These are phyloP conservation scores for Paramyrothecium roridum DNA, from an alignment of 2,329 filamentous ascomycete species.

Conservation along the genomic window DNA sequence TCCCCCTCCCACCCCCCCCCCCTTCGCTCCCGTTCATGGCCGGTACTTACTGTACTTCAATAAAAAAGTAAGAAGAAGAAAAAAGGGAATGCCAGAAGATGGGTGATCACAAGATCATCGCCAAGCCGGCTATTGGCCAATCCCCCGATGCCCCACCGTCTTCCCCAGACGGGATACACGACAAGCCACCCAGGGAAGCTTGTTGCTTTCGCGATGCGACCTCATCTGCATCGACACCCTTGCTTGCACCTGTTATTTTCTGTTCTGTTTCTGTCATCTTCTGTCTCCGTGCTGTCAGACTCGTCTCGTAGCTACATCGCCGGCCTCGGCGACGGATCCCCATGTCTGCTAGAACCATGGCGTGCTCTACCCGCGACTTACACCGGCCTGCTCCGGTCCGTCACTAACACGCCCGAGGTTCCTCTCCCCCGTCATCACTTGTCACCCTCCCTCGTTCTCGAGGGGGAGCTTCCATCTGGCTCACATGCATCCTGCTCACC, in stretches of 20 bases:
- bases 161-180: not conserved
- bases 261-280: too few species aligned
- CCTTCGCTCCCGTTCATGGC: not conserved
- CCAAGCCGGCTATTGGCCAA: not conserved
- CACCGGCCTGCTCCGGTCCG: not conserved
- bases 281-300: too few species aligned
- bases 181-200: too few species aligned
- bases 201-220: too few species aligned
- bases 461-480: not conserved
- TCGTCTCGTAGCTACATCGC: too few species aligned
- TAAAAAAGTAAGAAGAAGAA: not conserved
- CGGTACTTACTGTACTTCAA: not conserved
- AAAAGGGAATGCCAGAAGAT: not conserved
- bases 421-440: not conserved
- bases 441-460: not conserved
- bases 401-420: not conserved
- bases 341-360: too few species aligned
- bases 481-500: not conserved
- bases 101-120: not conserved
- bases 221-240: too few species aligned
- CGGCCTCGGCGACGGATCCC: too few species aligned
- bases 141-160: not conserved
- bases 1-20: too few species aligned
- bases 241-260: too few species aligned
- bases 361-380: not conserved